phyloP scores from a whole-genome alignment of 2,329 filamentous ascomycete species.

The Ceratocystis variospora region DNA sequence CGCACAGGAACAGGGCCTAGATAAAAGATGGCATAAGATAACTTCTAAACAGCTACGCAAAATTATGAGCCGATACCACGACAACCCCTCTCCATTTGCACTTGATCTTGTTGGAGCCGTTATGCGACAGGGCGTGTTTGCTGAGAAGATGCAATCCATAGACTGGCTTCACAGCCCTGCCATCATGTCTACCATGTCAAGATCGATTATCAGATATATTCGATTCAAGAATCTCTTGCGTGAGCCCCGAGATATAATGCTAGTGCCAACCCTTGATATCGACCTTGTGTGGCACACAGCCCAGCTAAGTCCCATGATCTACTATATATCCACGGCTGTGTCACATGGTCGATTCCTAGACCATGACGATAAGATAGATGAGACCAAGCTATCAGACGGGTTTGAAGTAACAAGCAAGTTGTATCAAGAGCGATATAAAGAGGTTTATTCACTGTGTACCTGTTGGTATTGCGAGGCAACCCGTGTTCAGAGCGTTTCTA shows the following conservation, averaged over 20 bases:
- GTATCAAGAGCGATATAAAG: slow-evolving; percentile 51
- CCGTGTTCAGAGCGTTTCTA: slow-evolving; percentile 25
- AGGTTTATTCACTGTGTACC: slow-evolving; percentile 62
- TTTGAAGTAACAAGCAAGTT: slow-evolving; percentile 61
- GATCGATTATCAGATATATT: slow-evolving; percentile 50
- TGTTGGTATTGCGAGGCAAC: slow-evolving; percentile 72
- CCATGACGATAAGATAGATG: slow-evolving; percentile 73
- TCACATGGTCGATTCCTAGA: slow-evolving; percentile 49
- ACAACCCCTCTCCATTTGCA: slow-evolving; percentile 49
- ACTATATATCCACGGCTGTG: slow-evolving; percentile 43
- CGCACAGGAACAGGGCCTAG: neutral
- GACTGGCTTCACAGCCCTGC: slow-evolving; percentile 67
- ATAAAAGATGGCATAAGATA: neutral
- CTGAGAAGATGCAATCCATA: slow-evolving; percentile 58
- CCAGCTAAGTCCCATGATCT: slow-evolving; percentile 50
- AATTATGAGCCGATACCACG: slow-evolving; percentile 60
- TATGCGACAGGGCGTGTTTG: slow-evolving; percentile 50
- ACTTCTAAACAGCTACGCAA: slow-evolving; percentile 32
- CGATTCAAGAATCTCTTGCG: slow-evolving; percentile 50
- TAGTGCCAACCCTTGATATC: slow-evolving; percentile 59
- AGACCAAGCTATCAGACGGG: slow-evolving; percentile 44
- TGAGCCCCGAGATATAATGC: slow-evolving; percentile 32
- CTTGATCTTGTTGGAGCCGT: slow-evolving; percentile 53
- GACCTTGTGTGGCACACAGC: slow-evolving; percentile 74
- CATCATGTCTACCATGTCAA: slow-evolving; percentile 46